A percentile compares a stretch with the other conserved stretches of the same genome.
These are phyloP conservation scores for Sclerospora graminicola DNA, from an alignment of 352 stramenopile genomes.

Conservation along the genomic window DNA sequence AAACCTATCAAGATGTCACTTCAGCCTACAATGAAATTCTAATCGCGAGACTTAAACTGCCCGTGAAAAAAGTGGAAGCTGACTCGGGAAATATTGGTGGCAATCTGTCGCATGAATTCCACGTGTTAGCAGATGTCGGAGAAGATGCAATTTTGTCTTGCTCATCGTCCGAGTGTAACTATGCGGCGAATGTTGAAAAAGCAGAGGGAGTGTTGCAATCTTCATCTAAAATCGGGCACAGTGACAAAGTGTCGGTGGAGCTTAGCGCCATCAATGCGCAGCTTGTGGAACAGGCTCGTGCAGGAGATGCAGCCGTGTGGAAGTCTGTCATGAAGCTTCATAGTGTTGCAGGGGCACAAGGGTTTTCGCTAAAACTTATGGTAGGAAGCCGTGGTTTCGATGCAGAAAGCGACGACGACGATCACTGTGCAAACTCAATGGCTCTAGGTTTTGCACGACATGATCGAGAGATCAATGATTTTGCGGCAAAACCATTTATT, in stretches of 20 bases:
- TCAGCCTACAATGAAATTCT: constrained; percentile 74
- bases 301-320: constrained; percentile 18
- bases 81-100: constrained; percentile 84
- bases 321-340: constrained; percentile 24
- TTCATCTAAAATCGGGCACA: neutral
- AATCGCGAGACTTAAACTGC: constrained; percentile 43
- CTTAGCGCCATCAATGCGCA: constrained; percentile 14
- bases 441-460: constrained; percentile 48
- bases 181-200: constrained; percentile 86
- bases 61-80: constrained; percentile 71
- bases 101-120: constrained; percentile 85
- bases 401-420: constrained; percentile 1
- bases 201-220: constrained; percentile 33
- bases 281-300: constrained; percentile 7
- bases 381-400: constrained; percentile 19
- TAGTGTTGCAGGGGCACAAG: constrained; percentile 4
- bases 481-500: constrained; percentile 64
- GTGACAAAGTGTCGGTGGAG: constrained; percentile 5
- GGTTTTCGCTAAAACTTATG: constrained; percentile 27
- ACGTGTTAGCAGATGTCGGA: constrained; percentile 71
- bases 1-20: constrained; percentile 76
- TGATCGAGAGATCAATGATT: constrained; percentile 56
- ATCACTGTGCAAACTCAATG: constrained; percentile 3
- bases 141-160: constrained; percentile 81
- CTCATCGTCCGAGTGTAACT: constrained; percentile 37